Percentiles rank a stretch among this genome's conserved stretches.
phyloP scores from a whole-genome alignment of 352 stramenopile species.

The Phytophthora megakarya region DNA sequence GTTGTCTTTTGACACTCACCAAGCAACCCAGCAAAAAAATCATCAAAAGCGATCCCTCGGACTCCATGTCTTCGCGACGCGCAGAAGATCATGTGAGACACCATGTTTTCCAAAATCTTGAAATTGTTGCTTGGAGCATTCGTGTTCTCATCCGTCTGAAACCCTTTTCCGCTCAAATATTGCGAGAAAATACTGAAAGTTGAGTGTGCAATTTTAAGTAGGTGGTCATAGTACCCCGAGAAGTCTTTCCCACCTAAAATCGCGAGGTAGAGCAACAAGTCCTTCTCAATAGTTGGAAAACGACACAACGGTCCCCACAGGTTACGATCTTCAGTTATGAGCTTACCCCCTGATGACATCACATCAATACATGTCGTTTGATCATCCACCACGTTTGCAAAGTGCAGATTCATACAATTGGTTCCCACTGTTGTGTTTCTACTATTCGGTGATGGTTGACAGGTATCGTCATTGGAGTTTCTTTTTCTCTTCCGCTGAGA shows the following conservation, averaged over 20 bases:
- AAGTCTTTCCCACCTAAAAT: constrained; percentile 17
- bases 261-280: constrained; percentile 21
- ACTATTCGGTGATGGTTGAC: too few species aligned
- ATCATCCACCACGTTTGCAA: constrained; percentile 10
- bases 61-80: constrained; percentile 3
- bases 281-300: constrained; percentile 30
- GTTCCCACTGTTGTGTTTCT: too few species aligned
- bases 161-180: not conserved
- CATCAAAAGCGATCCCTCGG: not conserved
- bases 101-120: constrained; percentile 1
- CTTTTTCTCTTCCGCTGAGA: too few species aligned
- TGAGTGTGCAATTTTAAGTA: not conserved
- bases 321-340: not conserved
- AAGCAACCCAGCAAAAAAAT: constrained; percentile 1
- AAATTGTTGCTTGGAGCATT: not conserved
- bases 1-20: constrained; percentile 2
- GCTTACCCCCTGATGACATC: not conserved
- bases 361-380: constrained; percentile 3
- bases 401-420: constrained; percentile 2
- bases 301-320: constrained; percentile 2
- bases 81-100: constrained; percentile 6
- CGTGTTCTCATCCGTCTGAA: not conserved
- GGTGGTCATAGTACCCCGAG: constrained; percentile 2
- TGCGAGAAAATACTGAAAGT: not conserved
- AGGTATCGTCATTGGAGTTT: too few species aligned